A percentile compares a stretch with the other conserved stretches of the same genome.
Evolutionary conservation across 306 rosid genomes (phyloP).

Genomic region (Cucurbita moschata): DNA sequence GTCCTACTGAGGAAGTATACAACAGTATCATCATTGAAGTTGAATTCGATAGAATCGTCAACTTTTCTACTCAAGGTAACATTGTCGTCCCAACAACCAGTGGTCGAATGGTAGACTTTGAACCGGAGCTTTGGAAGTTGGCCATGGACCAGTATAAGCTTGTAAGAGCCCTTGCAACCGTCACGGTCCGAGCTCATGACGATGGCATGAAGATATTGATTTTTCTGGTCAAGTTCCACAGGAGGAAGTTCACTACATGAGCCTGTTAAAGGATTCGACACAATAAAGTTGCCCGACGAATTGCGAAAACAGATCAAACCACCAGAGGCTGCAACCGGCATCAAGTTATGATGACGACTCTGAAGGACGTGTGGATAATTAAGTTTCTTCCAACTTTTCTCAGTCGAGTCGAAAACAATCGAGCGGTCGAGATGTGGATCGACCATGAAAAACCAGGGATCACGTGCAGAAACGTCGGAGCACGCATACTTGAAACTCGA

Average conservation of each 20-base stretch:
- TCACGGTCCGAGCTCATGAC: conserved; percentile 43
- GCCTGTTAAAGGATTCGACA: conserved; percentile 63
- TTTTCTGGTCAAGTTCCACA: conserved; percentile 19
- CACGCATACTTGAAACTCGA: conserved; percentile 76
- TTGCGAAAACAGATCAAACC: conserved; percentile 77
- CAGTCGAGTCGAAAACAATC: conserved; percentile 57
- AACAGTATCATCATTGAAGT: conserved; percentile 49
- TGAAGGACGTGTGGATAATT: conserved; percentile 32
- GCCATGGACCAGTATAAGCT: conserved; percentile 59
- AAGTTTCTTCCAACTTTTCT: conserved; percentile 58
- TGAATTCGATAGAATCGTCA: conserved; percentile 28
- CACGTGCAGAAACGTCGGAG: conserved; percentile 50
- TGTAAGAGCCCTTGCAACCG: conserved; percentile 21
- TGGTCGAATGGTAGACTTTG: conserved; percentile 35
- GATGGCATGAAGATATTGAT: conserved; percentile 55
- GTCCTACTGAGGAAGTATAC: conserved; percentile 78
- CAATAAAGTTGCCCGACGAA: conserved; percentile 29
- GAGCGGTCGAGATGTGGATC: conserved; percentile 49
- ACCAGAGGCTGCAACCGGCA: conserved; percentile 85
- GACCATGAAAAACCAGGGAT: conserved; percentile 92
- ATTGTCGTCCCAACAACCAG: conserved; percentile 60
- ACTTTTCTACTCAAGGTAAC: conserved; percentile 24
- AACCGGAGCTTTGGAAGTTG: conserved; percentile 52
- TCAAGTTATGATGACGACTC: conserved; percentile 24
- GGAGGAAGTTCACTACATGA: conserved; percentile 46